Conservation (phyloP, 1,284 basidiomycete genomes). For the Thecaphora thlaspeos region DNA sequence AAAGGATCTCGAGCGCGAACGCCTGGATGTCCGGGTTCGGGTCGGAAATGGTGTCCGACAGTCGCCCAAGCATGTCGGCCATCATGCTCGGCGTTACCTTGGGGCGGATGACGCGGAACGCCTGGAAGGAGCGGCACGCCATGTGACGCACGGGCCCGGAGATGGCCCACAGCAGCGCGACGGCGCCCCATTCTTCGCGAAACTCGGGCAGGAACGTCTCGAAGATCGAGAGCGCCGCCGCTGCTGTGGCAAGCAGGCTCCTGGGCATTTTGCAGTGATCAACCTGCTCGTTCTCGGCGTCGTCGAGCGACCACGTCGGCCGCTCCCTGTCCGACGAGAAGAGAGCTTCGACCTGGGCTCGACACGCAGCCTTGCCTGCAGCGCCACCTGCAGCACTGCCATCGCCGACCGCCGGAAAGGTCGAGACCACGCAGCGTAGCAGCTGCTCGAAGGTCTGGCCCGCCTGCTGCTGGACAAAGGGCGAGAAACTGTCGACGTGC, state of each 20-base stretch:
- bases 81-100: conserved; percentile 72
- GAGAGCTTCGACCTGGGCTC: conserved; percentile 17
- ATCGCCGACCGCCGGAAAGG: conserved; percentile 11
- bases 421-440: conserved; percentile 34
- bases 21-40: conserved; percentile 70
- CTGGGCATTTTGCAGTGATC: conserved; percentile 18
- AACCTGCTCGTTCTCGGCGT: no score
- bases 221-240: conserved; percentile 18
- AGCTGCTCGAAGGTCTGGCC: conserved; percentile 65
- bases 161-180: conserved; percentile 82
- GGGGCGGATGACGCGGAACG: conserved; percentile 82
- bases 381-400: conserved; percentile 26
- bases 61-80: conserved; percentile 75
- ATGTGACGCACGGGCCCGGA: conserved; percentile 80
- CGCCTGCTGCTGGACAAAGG: conserved; percentile 71
- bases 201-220: conserved; percentile 56
- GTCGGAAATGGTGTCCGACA: conserved; percentile 80
- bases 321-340: conserved; percentile 15
- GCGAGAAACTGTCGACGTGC: conserved; percentile 75
- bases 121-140: conserved; percentile 84
- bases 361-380: no score
- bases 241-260: conserved; percentile 17
- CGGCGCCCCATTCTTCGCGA: conserved; percentile 74
- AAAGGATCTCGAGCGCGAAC: conserved; percentile 80
- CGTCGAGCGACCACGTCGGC: no score